These are phyloP conservation scores for Globisporangium mamillatum DNA, from an alignment of 352 stramenopile species.

Conservation along the genomic window DNA sequence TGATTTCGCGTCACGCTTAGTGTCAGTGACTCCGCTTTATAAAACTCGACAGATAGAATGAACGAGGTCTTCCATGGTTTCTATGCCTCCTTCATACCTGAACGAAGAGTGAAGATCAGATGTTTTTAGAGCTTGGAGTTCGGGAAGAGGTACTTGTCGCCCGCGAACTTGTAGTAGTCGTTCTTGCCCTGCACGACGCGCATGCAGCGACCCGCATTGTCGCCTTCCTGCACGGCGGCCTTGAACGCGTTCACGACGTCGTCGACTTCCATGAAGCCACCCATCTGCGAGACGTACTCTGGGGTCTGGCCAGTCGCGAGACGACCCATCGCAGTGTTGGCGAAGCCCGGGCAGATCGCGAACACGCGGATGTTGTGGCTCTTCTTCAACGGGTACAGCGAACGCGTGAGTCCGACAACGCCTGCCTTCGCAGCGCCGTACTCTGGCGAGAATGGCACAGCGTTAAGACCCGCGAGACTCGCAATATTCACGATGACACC, in stretches of 20 bases:
- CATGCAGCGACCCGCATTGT: conserved; percentile 58
- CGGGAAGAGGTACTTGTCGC: conserved; percentile 70
- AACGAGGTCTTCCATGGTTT: not conserved
- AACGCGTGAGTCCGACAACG: conserved; percentile 75
- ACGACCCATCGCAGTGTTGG: conserved; percentile 26
- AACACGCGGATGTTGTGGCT: conserved; percentile 60
- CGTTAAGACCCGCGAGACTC: conserved; percentile 16
- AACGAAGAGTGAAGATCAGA: not conserved
- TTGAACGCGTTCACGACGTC: conserved; percentile 57
- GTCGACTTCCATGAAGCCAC: conserved; percentile 42
- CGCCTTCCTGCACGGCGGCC: conserved; percentile 40
- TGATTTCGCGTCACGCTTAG: not conserved
- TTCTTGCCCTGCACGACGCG: conserved; percentile 48
- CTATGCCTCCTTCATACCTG: not conserved
- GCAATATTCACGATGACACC: conserved; percentile 37
- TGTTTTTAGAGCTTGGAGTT: conserved; percentile 40
- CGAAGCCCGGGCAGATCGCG: conserved; percentile 25
- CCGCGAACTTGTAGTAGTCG: conserved; percentile 61
- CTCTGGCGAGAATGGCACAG: conserved; percentile 53
- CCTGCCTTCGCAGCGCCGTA: conserved; percentile 78
- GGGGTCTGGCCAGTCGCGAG: conserved; percentile 3
- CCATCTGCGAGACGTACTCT: conserved; percentile 11
- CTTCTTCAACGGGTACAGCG: conserved; percentile 58
- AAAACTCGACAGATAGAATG: not conserved
- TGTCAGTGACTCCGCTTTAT: not conserved